Evolutionary conservation across 345 rosid species (phyloP), one percentile per base, ranked within the genome.

Genomic region (Pistacia atlantica): DNA sequence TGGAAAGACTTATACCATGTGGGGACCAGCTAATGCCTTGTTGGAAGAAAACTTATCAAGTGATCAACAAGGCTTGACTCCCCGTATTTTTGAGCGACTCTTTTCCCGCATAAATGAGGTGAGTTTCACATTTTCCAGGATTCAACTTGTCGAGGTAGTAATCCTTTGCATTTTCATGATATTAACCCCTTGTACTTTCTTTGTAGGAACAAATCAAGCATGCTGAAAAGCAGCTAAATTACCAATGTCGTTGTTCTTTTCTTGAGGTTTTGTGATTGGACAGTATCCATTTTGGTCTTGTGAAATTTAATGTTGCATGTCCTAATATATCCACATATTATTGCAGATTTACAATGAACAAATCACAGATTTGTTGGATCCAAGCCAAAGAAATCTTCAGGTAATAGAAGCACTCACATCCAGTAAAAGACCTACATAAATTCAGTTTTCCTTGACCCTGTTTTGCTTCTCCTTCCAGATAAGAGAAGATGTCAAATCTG

Each of bases 311-410:
- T 52, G 55, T 76, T 55, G 1, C 71, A 8, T 25, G 16, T 35
- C 38, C 71, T 77, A 76, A 52, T 75, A 74, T 67, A 80, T 57
- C 59, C 59, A 49, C 84, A 70, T 83, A 10, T 61, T 77, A 65
- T 80, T 86, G 83, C 89, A 97, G 99, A 97, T 97, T 68, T 97
- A 97, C 83, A 97, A 97, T 74, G 99, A 97, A 84, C 99, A 97
- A 84, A 94, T 97, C 76, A 92, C 99, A n/a, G 99, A 97, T 88
- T 86, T 97, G 85, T 71, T 97, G 83, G 96, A 97, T 84, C 98
- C 97, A 65, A 92, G 76, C 86, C 97, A 91, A 78, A 84, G 83
- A 78, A 97, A 90, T 79, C 91, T 94, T 51, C 98, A 89, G 98
- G 99, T 97, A 72, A 72, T 72, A 66, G 9, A 66, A 80, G 62